These are phyloP conservation scores for Hyphodiscus sp. DNA, from an alignment of 2,329 filamentous ascomycete genomes.

Conservation along the genomic window DNA sequence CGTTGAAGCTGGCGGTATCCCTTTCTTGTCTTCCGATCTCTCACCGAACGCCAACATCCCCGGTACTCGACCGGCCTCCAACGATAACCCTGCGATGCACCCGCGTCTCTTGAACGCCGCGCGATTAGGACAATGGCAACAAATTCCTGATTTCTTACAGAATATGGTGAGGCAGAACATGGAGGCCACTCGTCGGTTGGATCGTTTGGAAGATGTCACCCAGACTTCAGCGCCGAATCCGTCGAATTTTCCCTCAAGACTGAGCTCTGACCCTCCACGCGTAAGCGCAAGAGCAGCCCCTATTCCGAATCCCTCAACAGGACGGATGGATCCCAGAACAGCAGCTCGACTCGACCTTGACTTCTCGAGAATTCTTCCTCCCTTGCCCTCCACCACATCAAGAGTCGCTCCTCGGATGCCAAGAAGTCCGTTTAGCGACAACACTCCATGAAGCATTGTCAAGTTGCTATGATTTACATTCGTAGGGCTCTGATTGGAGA, in stretches of 20 bases:
- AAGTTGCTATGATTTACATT: no score
- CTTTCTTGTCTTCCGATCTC: slow-evolving; percentile 35
- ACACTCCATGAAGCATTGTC: background rate
- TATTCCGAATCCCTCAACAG: background rate
- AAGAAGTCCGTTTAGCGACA: background rate
- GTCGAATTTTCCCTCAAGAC: background rate
- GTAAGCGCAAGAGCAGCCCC: background rate
- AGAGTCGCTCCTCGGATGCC: background rate
- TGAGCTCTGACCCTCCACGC: background rate
- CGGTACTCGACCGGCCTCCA: slow-evolving; percentile 31
- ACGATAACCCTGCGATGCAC: slow-evolving; percentile 35
- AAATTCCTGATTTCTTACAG: slow-evolving; percentile 51
- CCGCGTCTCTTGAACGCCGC: slow-evolving; percentile 47
- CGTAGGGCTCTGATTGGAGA: background rate
- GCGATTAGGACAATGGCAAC: slow-evolving; percentile 50
- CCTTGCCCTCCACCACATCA: background rate
- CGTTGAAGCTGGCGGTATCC: slow-evolving; percentile 54
- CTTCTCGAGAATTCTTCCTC: background rate
- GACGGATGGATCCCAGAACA: background rate
- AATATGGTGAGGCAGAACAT: slow-evolving; percentile 39
- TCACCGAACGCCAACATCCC: slow-evolving; percentile 27
- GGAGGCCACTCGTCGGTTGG: slow-evolving; percentile 9
- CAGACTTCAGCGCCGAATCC: slow-evolving; percentile 3
- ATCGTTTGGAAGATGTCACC: slow-evolving; percentile 13
- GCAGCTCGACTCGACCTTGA: background rate